phyloP scores from a whole-genome alignment of 306 rosid species.

The Cicer chorassanicum region DNA sequence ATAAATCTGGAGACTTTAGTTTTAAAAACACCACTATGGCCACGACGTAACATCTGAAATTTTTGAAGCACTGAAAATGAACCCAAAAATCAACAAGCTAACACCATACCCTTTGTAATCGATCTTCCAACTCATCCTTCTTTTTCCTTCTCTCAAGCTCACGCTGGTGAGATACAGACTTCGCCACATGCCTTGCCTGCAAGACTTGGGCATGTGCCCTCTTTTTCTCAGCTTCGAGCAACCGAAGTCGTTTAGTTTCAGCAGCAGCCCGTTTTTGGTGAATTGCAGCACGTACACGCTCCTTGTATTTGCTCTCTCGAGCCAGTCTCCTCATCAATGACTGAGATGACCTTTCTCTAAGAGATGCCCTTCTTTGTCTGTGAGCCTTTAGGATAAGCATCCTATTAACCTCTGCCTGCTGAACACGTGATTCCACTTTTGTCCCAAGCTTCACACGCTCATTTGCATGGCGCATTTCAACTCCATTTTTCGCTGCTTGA shows the following conservation, averaged over 20 bases:
- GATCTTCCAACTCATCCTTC: slow-evolving; percentile 84
- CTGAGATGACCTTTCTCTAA: slow-evolving; percentile 87
- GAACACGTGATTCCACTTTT: slow-evolving; percentile 83
- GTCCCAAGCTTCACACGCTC: slow-evolving; percentile 75
- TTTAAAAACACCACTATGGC: slow-evolving; percentile 25
- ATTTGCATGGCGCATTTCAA: slow-evolving; percentile 71
- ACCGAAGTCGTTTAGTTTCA: slow-evolving; percentile 75
- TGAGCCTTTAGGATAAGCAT: slow-evolving; percentile 79
- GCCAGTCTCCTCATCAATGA: slow-evolving; percentile 76
- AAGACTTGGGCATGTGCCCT: slow-evolving; percentile 75
- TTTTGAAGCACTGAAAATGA: not conserved
- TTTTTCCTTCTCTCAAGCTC: slow-evolving; percentile 84
- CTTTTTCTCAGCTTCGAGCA: slow-evolving; percentile 88
- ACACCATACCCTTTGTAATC: slow-evolving; percentile 79
- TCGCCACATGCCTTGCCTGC: slow-evolving; percentile 79
- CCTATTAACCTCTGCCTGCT: slow-evolving; percentile 90
- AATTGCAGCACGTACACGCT: slow-evolving; percentile 85
- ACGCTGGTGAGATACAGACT: slow-evolving; percentile 81
- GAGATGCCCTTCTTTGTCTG: slow-evolving; percentile 82
- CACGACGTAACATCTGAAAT: slow-evolving; percentile 3
- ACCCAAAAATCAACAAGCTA: not conserved
- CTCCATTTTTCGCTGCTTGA: slow-evolving; percentile 85
- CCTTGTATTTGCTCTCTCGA: slow-evolving; percentile 88
- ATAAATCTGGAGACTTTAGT: slow-evolving; percentile 24
- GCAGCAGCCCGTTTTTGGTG: slow-evolving; percentile 87